A percentile compares a stretch with the other conserved stretches of the same genome.
These are phyloP conservation scores for Pachysandra terminalis DNA, from an alignment of 164 flowering plant genomes.

Conservation along the genomic window DNA sequence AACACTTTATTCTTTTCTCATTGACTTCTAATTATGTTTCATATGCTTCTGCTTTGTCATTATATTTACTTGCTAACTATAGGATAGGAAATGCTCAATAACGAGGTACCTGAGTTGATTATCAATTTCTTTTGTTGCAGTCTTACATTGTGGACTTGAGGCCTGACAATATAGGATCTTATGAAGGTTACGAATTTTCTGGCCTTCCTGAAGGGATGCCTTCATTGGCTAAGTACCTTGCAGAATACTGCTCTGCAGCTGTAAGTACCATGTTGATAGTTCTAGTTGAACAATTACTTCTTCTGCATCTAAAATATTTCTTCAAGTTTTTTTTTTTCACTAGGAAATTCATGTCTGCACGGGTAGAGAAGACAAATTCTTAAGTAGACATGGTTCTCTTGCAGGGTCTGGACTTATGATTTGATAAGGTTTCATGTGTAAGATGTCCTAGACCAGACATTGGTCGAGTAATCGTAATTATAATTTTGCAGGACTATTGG, in stretches of 20 bases:
- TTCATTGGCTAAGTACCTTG: conserved; percentile 63
- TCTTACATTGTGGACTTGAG: conserved; percentile 51
- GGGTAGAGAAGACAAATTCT: too few species aligned
- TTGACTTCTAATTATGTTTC: not conserved
- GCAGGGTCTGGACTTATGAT: not conserved
- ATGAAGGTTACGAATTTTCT: conserved; percentile 54
- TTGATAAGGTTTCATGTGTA: not conserved
- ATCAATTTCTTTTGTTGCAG: conserved; percentile 40
- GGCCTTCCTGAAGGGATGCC: conserved; percentile 90
- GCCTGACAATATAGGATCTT: conserved; percentile 22
- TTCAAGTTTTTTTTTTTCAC: not conserved
- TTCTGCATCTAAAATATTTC: not conserved
- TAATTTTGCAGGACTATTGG: not conserved
- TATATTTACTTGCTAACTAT: not conserved
- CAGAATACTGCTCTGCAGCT: conserved; percentile 73
- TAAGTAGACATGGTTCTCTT: not conserved
- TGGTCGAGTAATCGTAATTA: not conserved
- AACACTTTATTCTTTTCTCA: not conserved
- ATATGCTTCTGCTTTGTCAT: not conserved
- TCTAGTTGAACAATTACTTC: not conserved
- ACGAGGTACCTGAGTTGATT: conserved; percentile 1
- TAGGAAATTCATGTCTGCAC: not conserved
- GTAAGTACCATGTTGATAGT: conserved; percentile 40
- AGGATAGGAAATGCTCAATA: not conserved
- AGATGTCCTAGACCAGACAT: not conserved